Evolutionary conservation across 2,329 filamentous ascomycete species (phyloP), one percentile per base, ranked within the genome.

Genomic region (Hypoxylon sp.): DNA sequence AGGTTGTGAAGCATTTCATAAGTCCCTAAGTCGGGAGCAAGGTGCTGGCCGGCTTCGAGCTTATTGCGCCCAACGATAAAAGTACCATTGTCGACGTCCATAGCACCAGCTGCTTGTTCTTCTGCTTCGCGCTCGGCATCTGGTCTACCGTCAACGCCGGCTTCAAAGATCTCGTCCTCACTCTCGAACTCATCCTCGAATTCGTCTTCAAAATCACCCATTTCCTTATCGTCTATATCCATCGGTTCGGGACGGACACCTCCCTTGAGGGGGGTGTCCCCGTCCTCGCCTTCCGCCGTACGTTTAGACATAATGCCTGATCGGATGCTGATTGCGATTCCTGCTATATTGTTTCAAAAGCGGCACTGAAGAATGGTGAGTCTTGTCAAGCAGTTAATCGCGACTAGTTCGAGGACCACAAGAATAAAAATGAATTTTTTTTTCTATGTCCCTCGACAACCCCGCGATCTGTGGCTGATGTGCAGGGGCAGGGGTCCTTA

Each of bases 1-100:
- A 99, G 88, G 69, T 90, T 94, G 85, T 99, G 96, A 66, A 99
- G 89, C 94, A 99, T 97, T 80, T 98, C 92, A 84, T 99, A 99
- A 5, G 95, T 95, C n/a, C 92, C 93, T 66, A 93, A 86, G 81
- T 99, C 96, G 13, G 96, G 95, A 3, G 94, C 90, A 63, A 99
- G 87, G 4, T 94, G 94, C 84, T 98, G 94, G 75, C 94, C 95
- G 11, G 94, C 91, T 71, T 94, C 93, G 71, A 98, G 88, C 83
- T 96, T 95, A 80, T 94, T 94, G 76, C 96, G 90, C 71, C 96
- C 96, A 73, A 97, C 94, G 76, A 99, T 98, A 81, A 98, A 99
- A 44, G 94, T 97, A 79, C 92, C 91, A 77, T 95, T 80, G 47
- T 98, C 95, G 58, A 98, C 89, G 47, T 98, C 93, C 94, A 98